Percentiles rank a stretch among this genome's conserved stretches.
These are phyloP conservation scores for Arachis monticola DNA, from an alignment of 331 rosid genomes.

Conservation along the genomic window DNA sequence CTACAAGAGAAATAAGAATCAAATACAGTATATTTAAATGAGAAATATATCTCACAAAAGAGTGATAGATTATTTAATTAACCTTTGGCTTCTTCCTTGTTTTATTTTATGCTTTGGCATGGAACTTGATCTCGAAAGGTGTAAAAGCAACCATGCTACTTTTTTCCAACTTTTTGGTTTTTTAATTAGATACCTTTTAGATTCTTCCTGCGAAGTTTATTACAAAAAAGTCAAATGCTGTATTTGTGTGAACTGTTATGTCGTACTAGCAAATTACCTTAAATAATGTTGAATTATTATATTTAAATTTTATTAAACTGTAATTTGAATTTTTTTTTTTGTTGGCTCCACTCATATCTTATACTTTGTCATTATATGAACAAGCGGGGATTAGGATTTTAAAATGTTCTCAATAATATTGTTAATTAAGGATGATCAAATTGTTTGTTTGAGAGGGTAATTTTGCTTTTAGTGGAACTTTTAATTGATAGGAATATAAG, in stretches of 20 bases:
- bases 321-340: slow-evolving; percentile 22
- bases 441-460: slow-evolving; percentile 20
- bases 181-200: slow-evolving; percentile 19
- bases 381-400: not conserved
- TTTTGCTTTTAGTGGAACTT: slow-evolving; percentile 5
- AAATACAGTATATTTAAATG: not conserved
- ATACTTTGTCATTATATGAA: slow-evolving; percentile 20
- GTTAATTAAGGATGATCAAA: not conserved
- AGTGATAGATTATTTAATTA: not conserved
- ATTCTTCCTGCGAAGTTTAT: slow-evolving; percentile 40
- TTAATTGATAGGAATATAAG: not conserved
- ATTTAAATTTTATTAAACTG: not conserved
- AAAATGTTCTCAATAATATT: not conserved
- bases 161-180: not conserved
- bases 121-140: slow-evolving; percentile 1
- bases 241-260: not conserved
- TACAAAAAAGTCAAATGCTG: slow-evolving; percentile 44
- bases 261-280: slow-evolving; percentile 5
- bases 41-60: not conserved
- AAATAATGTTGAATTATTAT: too few species aligned
- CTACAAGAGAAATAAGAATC: not conserved
- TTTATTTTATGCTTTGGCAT: slow-evolving; percentile 22
- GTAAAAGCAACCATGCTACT: slow-evolving; percentile 16
- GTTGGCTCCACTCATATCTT: slow-evolving; percentile 17
- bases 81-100: slow-evolving; percentile 1